Evolutionary conservation across 1,139 yeast species (phyloP).

Genomic region (Taiozyma sp.): DNA sequence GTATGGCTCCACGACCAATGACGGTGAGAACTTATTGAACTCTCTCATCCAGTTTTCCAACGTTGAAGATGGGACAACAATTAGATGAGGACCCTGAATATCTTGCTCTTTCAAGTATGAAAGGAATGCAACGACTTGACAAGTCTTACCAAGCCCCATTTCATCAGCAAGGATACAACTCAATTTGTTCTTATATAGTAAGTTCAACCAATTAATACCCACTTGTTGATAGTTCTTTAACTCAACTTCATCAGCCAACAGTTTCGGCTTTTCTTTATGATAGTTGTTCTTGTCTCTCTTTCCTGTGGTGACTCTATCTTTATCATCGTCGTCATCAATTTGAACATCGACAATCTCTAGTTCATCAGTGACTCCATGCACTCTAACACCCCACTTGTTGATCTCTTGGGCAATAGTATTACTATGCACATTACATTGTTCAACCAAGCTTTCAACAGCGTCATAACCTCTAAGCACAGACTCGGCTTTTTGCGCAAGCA

Average conservation of each 20-base stretch:
- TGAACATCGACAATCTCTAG: slow-evolving; percentile 50
- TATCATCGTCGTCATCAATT: slow-evolving; percentile 31
- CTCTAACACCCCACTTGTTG: slow-evolving; percentile 79
- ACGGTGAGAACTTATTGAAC: slow-evolving; percentile 84
- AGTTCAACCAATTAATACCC: slow-evolving; percentile 88
- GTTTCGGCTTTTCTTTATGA: slow-evolving; percentile 66
- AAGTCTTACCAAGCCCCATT: slow-evolving; percentile 96
- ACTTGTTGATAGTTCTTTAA: slow-evolving; percentile 91
- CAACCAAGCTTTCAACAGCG: slow-evolving; percentile 88
- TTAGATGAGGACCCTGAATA: slow-evolving; percentile 64
- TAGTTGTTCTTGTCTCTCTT: slow-evolving; percentile 37
- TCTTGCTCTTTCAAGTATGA: slow-evolving; percentile 73
- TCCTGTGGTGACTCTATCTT: slow-evolving; percentile 23
- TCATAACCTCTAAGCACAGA: slow-evolving; percentile 79
- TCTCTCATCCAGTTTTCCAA: slow-evolving; percentile 97
- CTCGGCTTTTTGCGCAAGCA: slow-evolving; percentile 67
- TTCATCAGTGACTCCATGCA: slow-evolving; percentile 55
- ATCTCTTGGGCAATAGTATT: slow-evolving; percentile 66
- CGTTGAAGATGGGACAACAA: slow-evolving; percentile 95
- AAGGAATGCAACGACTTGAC: slow-evolving; percentile 92
- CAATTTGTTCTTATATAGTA: slow-evolving; percentile 70
- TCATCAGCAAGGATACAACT: slow-evolving; percentile 97
- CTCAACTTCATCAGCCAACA: slow-evolving; percentile 57
- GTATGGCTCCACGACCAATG: slow-evolving; percentile 79
- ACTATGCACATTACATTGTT: slow-evolving; percentile 79